A percentile compares a stretch with the other conserved stretches of the same genome.
phyloP scores from a whole-genome alignment of 768 basidiomycete species.

The Phlebiopsis gigantea region DNA sequence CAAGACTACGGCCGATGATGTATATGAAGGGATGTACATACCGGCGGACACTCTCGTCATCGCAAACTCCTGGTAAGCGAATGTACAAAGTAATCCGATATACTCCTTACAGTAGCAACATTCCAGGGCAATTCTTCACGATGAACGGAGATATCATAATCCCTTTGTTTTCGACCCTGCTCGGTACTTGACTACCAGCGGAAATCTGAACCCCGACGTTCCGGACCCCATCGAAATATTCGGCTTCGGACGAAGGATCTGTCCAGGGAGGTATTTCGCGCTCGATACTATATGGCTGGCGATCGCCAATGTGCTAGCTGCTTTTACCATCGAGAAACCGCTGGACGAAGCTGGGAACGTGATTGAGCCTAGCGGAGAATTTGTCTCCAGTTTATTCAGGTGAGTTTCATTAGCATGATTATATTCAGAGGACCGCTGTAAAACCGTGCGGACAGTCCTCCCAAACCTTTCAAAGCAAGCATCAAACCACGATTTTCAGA shows the following conservation, averaged over 20 bases:
- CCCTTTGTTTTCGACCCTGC: constrained; percentile 32
- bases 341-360: constrained; percentile 14
- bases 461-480: background rate
- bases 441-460: background rate
- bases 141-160: constrained; percentile 31
- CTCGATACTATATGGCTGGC: constrained; percentile 18
- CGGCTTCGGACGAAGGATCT: constrained; percentile 27
- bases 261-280: constrained; percentile 22
- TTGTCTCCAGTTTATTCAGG: constrained; percentile 28
- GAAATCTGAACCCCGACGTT: constrained; percentile 22
- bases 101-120: background rate
- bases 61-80: background rate
- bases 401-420: constrained; percentile 12
- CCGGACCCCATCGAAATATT: constrained; percentile 21
- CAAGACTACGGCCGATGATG: background rate
- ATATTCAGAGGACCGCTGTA: background rate
- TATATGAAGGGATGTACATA: background rate
- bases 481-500: background rate
- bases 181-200: constrained; percentile 30
- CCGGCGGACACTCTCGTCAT: background rate
- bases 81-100: background rate
- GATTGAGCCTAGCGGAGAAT: constrained; percentile 27
- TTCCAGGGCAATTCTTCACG: constrained; percentile 35
- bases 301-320: constrained; percentile 16
- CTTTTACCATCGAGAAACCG: constrained; percentile 15